Percentiles rank a stretch among this genome's conserved stretches.
Conservation (phyloP, 2,329 filamentous ascomycete species). For the Colletotrichum euphorbiae region DNA sequence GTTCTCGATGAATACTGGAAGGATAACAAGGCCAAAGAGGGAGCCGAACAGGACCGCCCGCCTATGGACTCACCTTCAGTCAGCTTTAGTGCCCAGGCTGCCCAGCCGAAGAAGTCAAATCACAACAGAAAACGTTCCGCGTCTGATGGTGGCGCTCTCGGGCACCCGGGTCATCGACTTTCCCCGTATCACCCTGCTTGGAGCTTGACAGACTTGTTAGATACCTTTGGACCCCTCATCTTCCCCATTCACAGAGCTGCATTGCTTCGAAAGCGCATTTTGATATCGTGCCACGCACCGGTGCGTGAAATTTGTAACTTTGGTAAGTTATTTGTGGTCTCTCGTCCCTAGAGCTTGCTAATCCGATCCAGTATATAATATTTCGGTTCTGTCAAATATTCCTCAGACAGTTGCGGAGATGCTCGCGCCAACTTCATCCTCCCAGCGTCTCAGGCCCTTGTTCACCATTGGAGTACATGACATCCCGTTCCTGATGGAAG, state of each 20-base stretch:
- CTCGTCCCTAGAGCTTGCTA: not conserved
- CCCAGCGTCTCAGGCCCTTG: constrained; percentile 80
- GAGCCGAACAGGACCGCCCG: constrained; percentile 51
- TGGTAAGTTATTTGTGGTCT: constrained; percentile 64
- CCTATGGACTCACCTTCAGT: constrained; percentile 64
- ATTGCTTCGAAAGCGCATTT: constrained; percentile 85
- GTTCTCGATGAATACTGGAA: constrained; percentile 86
- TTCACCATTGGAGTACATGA: constrained; percentile 96
- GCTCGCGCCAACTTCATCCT: constrained; percentile 71
- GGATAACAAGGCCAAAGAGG: constrained; percentile 60
- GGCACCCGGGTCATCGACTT: constrained; percentile 73
- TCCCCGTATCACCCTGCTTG: constrained; percentile 87
- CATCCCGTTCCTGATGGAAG: constrained; percentile 79
- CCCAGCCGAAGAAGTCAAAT: constrained; percentile 50
- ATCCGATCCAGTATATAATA: constrained; percentile 79
- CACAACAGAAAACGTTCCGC: constrained; percentile 68
- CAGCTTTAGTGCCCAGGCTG: constrained; percentile 54
- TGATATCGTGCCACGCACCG: constrained; percentile 87
- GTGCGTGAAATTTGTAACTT: constrained; percentile 90
- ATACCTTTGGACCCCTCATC: constrained; percentile 88
- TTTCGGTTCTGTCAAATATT: constrained; percentile 92
- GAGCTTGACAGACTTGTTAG: constrained; percentile 80
- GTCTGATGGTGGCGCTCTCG: constrained; percentile 70
- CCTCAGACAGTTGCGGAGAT: constrained; percentile 78
- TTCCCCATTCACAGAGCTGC: constrained; percentile 93